Evolutionary conservation across 306 rosid species (phyloP).

Genomic region (Corylus heterophylla): DNA sequence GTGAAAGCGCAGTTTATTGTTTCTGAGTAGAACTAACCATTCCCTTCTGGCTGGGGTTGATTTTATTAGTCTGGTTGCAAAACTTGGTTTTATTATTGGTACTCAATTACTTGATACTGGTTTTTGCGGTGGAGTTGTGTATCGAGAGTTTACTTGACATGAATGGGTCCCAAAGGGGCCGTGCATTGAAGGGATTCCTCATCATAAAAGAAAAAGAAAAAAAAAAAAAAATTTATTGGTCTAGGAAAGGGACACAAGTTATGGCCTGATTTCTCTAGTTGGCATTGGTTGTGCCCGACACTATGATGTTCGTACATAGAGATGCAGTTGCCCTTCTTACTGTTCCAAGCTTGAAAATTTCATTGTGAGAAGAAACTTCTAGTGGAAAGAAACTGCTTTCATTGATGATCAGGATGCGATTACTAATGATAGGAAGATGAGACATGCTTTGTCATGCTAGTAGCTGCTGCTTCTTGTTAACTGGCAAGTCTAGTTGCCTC

Average conservation of each 20-base stretch:
- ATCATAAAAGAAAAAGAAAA: too few species aligned
- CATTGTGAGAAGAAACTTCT: background rate
- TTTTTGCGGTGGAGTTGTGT: too few species aligned
- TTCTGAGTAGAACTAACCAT: background rate
- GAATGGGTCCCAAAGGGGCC: too few species aligned
- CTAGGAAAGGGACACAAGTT: background rate
- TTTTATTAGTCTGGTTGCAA: background rate
- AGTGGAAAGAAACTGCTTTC: background rate
- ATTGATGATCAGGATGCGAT: background rate
- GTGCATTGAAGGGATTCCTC: too few species aligned
- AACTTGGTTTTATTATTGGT: background rate
- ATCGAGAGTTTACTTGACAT: too few species aligned
- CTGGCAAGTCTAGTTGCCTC: background rate
- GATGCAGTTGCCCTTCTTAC: background rate
- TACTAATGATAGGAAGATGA: background rate
- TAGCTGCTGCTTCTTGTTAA: background rate
- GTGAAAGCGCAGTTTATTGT: background rate
- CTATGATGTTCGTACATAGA: background rate
- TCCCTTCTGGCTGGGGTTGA: background rate
- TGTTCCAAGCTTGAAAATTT: background rate
- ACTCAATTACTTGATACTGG: too few species aligned
- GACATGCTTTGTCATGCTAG: background rate
- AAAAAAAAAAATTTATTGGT: background rate
- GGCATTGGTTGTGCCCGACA: background rate
- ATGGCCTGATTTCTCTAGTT: background rate